These are phyloP conservation scores for Brassica napus DNA, from an alignment of 345 rosid species.

Conservation along the genomic window DNA sequence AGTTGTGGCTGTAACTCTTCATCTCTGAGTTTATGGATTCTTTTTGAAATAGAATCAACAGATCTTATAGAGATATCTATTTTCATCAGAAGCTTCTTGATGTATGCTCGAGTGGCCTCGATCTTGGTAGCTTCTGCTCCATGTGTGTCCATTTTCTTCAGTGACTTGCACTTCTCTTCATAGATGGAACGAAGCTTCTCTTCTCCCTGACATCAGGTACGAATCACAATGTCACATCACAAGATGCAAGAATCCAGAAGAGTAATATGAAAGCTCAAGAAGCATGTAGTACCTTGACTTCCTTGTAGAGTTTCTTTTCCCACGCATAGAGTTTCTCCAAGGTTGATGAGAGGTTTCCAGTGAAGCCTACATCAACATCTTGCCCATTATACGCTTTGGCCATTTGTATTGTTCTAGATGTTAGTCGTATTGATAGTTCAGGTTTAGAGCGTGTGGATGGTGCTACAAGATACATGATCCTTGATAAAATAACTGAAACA, in stretches of 20 bases:
- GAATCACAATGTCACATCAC: conserved; percentile 12
- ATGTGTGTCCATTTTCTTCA: conserved; percentile 54
- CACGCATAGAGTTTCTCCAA: conserved; percentile 72
- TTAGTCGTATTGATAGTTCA: conserved; percentile 41
- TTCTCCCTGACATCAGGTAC: conserved; percentile 61
- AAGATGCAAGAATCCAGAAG: background rate
- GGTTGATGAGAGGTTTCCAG: conserved; percentile 71
- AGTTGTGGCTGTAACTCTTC: conserved; percentile 85
- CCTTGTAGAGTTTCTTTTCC: conserved; percentile 87
- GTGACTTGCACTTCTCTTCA: conserved; percentile 68
- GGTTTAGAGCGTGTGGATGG: conserved; percentile 43
- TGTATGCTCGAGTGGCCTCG: conserved; percentile 65
- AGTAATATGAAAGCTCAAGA: background rate
- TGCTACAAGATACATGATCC: conserved; percentile 63
- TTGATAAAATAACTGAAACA: conserved; percentile 67
- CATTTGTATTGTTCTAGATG: conserved; percentile 62
- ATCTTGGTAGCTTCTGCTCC: conserved; percentile 84
- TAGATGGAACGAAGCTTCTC: conserved; percentile 71
- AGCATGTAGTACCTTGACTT: conserved; percentile 62
- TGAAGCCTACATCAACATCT: conserved; percentile 39
- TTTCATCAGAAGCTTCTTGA: conserved; percentile 66
- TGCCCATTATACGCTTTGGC: conserved; percentile 55
- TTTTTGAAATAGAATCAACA: conserved; percentile 65
- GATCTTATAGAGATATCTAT: conserved; percentile 65
- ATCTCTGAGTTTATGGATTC: conserved; percentile 82